Evolutionary conservation across 2,329 filamentous ascomycete genomes (phyloP), one percentile per base, ranked within the genome.

Genomic region (Penicillium sp.): DNA sequence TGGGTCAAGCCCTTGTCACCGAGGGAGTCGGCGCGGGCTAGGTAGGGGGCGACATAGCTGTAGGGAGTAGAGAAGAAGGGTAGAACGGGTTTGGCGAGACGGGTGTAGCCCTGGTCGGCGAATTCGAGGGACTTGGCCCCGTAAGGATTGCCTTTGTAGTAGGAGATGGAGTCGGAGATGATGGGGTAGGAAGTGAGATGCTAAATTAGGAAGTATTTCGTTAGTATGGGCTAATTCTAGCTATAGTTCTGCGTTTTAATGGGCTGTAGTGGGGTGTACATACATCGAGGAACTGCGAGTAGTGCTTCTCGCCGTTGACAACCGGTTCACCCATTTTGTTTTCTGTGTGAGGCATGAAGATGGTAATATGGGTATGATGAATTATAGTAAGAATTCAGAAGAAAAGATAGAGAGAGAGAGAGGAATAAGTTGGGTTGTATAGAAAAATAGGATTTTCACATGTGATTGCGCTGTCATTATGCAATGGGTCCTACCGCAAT

Each of bases 161-260:
- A 86, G 58, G 84, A 79, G 75, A 96, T 85, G 68, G 86, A 80
- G 74, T 96, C 91, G 70, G 84, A 85, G 70, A 97, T 84, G 63
- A 95, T 76, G 38, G 93, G 93, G 77, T 96, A 96, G 63, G 87
- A 88, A 66, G 86, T 82, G 61, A 97, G 82, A 72, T 97, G 92
- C 90, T 96, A 26, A 9, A 52, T 45, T 45, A 54, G 19, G 49
- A 37, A 40, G 61, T 22, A 6, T 11, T 68, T 66, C 57, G 69
- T 65, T 53, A 61, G 49, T 33, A 33, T 52, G 56, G 40, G 35
- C 22, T 47, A 40, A 35, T 51, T 12, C 30, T 43, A 19, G 12
- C 10, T 35, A 12, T 35, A 5, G 28, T 43, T 43, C 10, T 33
- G 14, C 11, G 4, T 31, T 37, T n/a, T 17, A 31, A 7, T 5